Conservation (phyloP, 1,284 basidiomycete species). For the Trametes hirsuta region DNA sequence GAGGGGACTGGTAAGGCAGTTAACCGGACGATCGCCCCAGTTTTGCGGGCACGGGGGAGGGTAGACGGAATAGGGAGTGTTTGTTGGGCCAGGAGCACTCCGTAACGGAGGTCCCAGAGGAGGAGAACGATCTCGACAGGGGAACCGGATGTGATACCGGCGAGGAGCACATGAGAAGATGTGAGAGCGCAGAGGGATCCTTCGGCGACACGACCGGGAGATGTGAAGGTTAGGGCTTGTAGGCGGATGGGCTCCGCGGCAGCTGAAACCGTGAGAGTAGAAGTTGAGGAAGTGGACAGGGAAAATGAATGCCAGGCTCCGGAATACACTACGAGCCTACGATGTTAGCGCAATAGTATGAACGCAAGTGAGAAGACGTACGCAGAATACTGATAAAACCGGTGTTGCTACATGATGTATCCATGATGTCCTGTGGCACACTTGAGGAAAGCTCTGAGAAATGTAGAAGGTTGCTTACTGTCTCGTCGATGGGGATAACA, state of each 20-base stretch:
- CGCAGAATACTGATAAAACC: constrained; percentile 56
- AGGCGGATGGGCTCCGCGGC: constrained; percentile 45
- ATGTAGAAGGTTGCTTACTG: constrained; percentile 14
- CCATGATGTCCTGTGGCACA: constrained; percentile 30
- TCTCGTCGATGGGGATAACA: constrained; percentile 21
- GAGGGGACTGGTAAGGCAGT: constrained; percentile 30
- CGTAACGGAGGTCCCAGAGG: constrained; percentile 75
- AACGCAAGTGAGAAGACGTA: constrained; percentile 33
- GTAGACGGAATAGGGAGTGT: constrained; percentile 54
- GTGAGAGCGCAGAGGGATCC: constrained; percentile 56
- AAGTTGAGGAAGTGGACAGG: constrained; percentile 34
- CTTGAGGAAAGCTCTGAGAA: not conserved
- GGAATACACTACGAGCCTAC: constrained; percentile 37
- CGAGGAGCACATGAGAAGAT: constrained; percentile 67
- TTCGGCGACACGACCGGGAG: constrained; percentile 30
- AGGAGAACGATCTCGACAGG: constrained; percentile 55
- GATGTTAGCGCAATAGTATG: not conserved
- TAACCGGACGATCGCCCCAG: constrained; percentile 39
- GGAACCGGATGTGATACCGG: constrained; percentile 44
- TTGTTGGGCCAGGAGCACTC: constrained; percentile 62
- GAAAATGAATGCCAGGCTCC: constrained; percentile 54
- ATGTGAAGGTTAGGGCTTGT: constrained; percentile 33
- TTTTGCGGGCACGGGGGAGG: constrained; percentile 41
- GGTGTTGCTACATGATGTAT: constrained; percentile 49
- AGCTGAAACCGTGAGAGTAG: constrained; percentile 28